Evolutionary conservation across 805 yeast genomes (phyloP), one percentile per base, ranked within the genome.

Genomic region (Blastobotrys parvus): DNA sequence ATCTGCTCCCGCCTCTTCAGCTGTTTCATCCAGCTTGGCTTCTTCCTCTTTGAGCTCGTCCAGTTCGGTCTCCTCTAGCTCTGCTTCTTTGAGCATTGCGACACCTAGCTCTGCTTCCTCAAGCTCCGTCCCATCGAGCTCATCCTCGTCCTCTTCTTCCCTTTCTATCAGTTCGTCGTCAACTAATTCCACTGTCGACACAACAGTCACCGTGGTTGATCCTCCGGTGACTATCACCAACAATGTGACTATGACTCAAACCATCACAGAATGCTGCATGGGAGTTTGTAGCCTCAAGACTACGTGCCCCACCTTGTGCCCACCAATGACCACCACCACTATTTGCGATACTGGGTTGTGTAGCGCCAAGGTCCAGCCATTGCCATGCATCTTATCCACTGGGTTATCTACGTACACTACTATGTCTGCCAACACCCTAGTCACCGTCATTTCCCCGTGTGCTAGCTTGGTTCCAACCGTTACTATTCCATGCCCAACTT

Each of bases 391-490:
- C 15, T 18, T 45, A 36, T 27, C 37, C 23, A 33, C 42, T 19
- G 37, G 20, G 5, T 18, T 31, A 3, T 39, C 51, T 8, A 50
- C 53, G 15, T 44, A 39, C 33, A 45, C 48, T 22, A 40, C 48
- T 19, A 30, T 39, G 31, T 19, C n/a, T 20, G 43, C 41, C 2
- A 34, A 39, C 31, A 27, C 38, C 19, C 44, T 47, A 34, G 43
- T 47, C 42, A 50, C 53, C 19, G 45, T 50, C 35, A 27, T 29
- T 35, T 48, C 51, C 23, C 50, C 50, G 13, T 48, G 51, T 34
- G 49, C 44, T 11, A 45, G 46, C 17, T 42, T 34, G 22, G 41
- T 45, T 3, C 36, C 42, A 13, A 15, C 36, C 15, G 41, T 13
- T 7, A 19, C 41, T 16, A 25, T 20, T 18, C 11, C 32, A 18